Percentiles rank a stretch among this genome's conserved stretches.
Evolutionary conservation across 129 eudicot species (phyloP).

Genomic region (Helianthus tuberosus): DNA sequence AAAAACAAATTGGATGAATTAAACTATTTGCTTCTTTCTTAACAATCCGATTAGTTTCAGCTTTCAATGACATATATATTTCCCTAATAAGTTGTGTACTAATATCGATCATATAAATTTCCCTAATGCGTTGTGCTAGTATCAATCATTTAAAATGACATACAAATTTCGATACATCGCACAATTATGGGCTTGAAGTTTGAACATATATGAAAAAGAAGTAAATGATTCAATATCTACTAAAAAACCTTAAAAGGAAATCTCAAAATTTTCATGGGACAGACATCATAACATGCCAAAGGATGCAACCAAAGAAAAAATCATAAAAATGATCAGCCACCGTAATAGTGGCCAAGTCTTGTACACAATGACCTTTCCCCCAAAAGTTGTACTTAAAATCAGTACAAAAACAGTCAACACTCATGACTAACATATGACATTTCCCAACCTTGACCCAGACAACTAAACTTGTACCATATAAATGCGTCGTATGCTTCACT

Average conservation of each 20-base stretch:
- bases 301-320: slow-evolving; percentile 3
- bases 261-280: not conserved
- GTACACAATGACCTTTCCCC: slow-evolving; percentile 32
- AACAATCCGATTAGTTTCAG: too few species aligned
- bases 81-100: too few species aligned
- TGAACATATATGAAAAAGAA: not conserved
- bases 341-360: slow-evolving; percentile 33
- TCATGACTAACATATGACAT: not conserved
- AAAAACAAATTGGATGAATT: too few species aligned
- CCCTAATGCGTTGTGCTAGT: too few species aligned
- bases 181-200: too few species aligned
- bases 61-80: too few species aligned
- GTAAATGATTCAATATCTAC: too few species aligned
- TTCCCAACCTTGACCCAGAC: not conserved
- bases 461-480: not conserved
- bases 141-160: too few species aligned
- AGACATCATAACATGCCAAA: not conserved
- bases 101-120: too few species aligned
- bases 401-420: slow-evolving; percentile 32
- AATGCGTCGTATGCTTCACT: not conserved
- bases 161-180: too few species aligned
- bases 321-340: slow-evolving; percentile 30
- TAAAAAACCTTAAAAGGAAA: too few species aligned
- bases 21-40: too few species aligned
- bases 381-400: slow-evolving; percentile 32